Conservation (phyloP, 1,284 basidiomycete species). For the Puccinia hordei region DNA sequence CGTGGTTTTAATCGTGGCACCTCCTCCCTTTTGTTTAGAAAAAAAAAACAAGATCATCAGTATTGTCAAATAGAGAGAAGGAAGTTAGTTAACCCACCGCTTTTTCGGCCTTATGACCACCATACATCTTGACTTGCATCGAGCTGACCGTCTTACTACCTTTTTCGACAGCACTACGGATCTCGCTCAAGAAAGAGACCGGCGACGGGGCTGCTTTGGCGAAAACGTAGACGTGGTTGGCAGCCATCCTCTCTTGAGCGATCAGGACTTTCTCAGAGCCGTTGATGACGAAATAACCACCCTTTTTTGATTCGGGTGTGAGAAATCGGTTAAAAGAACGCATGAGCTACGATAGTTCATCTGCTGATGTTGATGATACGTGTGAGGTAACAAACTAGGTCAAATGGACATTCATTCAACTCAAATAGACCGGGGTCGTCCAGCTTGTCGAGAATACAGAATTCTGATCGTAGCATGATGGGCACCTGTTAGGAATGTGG, state of each 20-base stretch:
- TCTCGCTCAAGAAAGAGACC: constrained; percentile 93
- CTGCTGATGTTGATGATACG: neutral
- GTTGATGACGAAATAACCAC: constrained; percentile 99
- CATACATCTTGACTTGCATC: constrained; percentile 88
- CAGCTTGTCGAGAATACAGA: constrained; percentile 84
- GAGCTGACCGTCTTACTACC: constrained; percentile 98
- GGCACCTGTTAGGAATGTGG: too few species aligned
- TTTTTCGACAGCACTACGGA: constrained; percentile 95
- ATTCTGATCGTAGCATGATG: constrained; percentile 94
- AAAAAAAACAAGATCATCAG: constrained; percentile 11
- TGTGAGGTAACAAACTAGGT: constrained; percentile 63
- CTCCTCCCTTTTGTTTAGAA: constrained; percentile 58
- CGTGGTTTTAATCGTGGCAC: constrained; percentile 93
- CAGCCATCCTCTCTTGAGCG: constrained; percentile 98
- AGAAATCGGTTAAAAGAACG: neutral
- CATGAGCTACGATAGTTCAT: constrained; percentile 8
- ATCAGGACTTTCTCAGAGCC: constrained; percentile 99
- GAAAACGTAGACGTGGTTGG: constrained; percentile 99
- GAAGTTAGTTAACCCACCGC: constrained; percentile 47
- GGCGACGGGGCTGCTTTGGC: constrained; percentile 96
- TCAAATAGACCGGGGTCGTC: constrained; percentile 80
- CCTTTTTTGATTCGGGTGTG: constrained; percentile 62
- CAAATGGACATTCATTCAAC: constrained; percentile 95
- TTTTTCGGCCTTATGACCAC: constrained; percentile 53
- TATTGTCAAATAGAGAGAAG: neutral